These are phyloP conservation scores for Kwoniella newhampshirensis DNA, from an alignment of 768 basidiomycete species.

Conservation along the genomic window DNA sequence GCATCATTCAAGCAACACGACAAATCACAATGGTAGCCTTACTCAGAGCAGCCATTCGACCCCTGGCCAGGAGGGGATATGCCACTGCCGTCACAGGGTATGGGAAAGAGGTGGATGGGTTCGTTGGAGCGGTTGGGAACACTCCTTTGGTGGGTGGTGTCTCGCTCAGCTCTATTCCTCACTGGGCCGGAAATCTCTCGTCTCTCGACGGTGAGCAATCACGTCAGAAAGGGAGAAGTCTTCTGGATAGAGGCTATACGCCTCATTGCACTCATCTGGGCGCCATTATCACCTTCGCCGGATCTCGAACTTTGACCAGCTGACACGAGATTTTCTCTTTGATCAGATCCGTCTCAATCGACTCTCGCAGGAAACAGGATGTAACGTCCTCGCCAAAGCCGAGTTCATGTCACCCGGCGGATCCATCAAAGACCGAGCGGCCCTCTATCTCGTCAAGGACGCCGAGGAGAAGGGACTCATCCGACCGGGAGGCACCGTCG, in stretches of 20 bases:
- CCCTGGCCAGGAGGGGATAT: conserved; percentile 28
- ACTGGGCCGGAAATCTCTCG: too few species aligned
- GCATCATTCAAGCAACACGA: too few species aligned
- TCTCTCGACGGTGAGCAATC: too few species aligned
- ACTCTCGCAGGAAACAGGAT: conserved; percentile 78
- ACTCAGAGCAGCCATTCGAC: conserved; percentile 14
- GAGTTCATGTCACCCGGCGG: conserved; percentile 99
- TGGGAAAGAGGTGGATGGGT: conserved; percentile 61
- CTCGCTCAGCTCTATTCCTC: neutral
- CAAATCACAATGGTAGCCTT: too few species aligned
- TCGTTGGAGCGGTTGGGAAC: conserved; percentile 85
- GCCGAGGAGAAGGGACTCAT: conserved; percentile 86
- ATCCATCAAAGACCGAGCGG: conserved; percentile 96
- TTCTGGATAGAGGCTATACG: too few species aligned
- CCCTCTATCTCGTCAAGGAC: conserved; percentile 78
- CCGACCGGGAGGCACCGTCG: conserved; percentile 89
- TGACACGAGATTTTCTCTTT: too few species aligned
- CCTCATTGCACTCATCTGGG: too few species aligned
- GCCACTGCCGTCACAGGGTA: conserved; percentile 40
- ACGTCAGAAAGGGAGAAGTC: conserved; percentile 4
- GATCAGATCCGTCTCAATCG: conserved; percentile 77
- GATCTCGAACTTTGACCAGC: too few species aligned
- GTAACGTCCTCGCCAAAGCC: conserved; percentile 87
- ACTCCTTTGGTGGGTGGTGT: conserved; percentile 73
- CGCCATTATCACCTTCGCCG: too few species aligned